Conservation (phyloP, 2,329 filamentous ascomycete genomes). For the Rutstroemia sp. region DNA sequence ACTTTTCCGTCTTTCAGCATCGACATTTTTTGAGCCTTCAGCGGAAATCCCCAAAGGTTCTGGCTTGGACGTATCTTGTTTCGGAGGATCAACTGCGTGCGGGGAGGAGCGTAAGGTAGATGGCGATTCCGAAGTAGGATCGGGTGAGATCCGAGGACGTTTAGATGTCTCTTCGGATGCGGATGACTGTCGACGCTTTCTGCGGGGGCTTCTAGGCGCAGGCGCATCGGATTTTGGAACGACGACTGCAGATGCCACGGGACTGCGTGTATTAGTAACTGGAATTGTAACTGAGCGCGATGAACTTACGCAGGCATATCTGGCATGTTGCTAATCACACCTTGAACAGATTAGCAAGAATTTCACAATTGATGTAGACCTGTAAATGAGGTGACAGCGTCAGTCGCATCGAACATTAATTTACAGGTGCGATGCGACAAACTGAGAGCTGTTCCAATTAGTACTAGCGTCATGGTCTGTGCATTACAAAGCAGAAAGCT, state of each 20-base stretch:
- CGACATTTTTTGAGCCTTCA: constrained; percentile 9
- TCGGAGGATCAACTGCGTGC: constrained; percentile 14
- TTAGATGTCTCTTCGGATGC: constrained; percentile 42
- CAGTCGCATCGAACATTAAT: not conserved
- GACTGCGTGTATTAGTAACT: constrained; percentile 13
- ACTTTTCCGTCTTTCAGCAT: constrained; percentile 32
- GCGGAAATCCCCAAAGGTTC: not conserved
- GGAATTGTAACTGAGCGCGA: not conserved
- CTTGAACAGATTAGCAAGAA: constrained; percentile 1
- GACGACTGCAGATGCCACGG: constrained; percentile 31
- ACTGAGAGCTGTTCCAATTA: not conserved
- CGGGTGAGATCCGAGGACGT: constrained; percentile 40
- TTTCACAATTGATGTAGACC: not conserved
- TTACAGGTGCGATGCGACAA: not conserved
- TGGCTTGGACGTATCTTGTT: constrained; percentile 4
- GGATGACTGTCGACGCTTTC: constrained; percentile 45
- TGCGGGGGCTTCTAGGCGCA: constrained; percentile 15
- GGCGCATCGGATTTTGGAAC: constrained; percentile 23
- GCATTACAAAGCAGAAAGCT: constrained; percentile 15
- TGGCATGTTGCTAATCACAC: constrained; percentile 1
- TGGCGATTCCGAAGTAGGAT: constrained; percentile 16
- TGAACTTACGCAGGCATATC: not conserved
- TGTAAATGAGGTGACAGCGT: not conserved
- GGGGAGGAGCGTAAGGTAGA: constrained; percentile 25
- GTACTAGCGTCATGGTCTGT: constrained; percentile 12